Conservation (phyloP, 2,329 filamentous ascomycete species). For the Orbilia javanica region DNA sequence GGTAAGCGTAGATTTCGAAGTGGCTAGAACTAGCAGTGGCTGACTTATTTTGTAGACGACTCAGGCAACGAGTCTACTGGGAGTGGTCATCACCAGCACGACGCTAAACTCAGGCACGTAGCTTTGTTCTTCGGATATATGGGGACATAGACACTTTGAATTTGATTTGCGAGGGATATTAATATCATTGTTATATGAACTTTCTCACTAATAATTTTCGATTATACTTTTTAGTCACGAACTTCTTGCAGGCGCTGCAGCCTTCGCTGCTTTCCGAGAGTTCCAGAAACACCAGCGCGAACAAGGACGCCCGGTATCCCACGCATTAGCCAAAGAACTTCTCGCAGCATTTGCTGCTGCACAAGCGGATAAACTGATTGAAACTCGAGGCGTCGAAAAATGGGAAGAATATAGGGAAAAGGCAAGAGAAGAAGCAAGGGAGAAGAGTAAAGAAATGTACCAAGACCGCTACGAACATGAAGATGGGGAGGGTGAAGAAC, state of each 20-base stretch:
- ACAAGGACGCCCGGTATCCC: constrained; percentile 78
- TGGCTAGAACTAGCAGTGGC: too few relatives aligned
- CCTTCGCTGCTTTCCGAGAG: constrained; percentile 81
- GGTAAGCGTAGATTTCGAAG: too few relatives aligned
- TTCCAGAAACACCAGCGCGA: constrained; percentile 81
- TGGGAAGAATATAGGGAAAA: constrained; percentile 46
- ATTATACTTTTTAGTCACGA: constrained; percentile 74
- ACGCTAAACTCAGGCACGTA: constrained; percentile 27
- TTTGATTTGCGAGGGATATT: not conserved
- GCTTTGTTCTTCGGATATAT: not conserved
- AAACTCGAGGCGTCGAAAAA: constrained; percentile 74
- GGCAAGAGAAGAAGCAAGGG: constrained; percentile 30
- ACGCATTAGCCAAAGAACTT: constrained; percentile 82
- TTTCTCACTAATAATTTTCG: not conserved
- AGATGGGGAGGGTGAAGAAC: constrained; percentile 7
- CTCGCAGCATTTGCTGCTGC: constrained; percentile 79
- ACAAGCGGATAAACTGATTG: constrained; percentile 81
- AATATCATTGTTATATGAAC: not conserved
- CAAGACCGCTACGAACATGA: constrained; percentile 26
- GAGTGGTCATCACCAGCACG: constrained; percentile 18
- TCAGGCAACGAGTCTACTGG: constrained; percentile 10
- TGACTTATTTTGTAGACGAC: constrained; percentile 13
- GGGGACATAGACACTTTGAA: not conserved
- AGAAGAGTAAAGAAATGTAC: constrained; percentile 49
- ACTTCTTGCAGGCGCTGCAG: constrained; percentile 80